Base-by-base conservation (phyloP, 1,139 yeast species). In the Suhomyces anneliseae region DNA sequence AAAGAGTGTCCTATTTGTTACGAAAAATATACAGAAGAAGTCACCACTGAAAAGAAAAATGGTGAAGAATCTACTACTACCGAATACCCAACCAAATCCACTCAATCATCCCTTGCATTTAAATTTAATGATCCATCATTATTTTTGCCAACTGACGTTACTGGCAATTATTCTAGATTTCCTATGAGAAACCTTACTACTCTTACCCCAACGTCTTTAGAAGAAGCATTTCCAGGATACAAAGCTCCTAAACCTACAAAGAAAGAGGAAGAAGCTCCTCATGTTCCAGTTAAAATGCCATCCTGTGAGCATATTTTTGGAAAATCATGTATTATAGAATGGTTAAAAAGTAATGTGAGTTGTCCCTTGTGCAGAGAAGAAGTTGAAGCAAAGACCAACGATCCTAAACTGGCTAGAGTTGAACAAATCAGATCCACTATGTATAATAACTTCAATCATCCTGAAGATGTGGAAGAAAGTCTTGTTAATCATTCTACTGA, bases 341-440 rank as follows among this genome's bases (percentile, higher is more conserved):
- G 79, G 79, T 58, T 74, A 34, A 66, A 67, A 50, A 58, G 60
- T 37, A 68, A 72, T 53, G 76, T 70, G 6, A 71, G 74, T 52
- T 74, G 79, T 56, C 79, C 79, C 8, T 60, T 74, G 40, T 74
- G 79, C 48, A 61, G 79, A n/a, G 66, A 69, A 51, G 77, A 74
- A 53, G 78, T 74, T 19, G 64, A 57, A 42, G 55, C 63, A 39
- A 44, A 50, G 27, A 42, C 44, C 27, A 47, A 43, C 24, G 64
- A 62, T 46, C 63, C 69, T 2, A 53, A 56, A 27, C 54, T 43
- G 56, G 56, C 47, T 31, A 44, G 49, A 35, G 34, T 49, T 38
- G 42, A 37, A 9, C 47, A 46, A 11, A 40, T 53, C 8, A 41
- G 57, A 12, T 44, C 46, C 26, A 48, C 50, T 42, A 49, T 52